These are phyloP conservation scores for Raffaelea deltoideospora DNA, from an alignment of 2,329 filamentous ascomycete genomes.

Conservation along the genomic window DNA sequence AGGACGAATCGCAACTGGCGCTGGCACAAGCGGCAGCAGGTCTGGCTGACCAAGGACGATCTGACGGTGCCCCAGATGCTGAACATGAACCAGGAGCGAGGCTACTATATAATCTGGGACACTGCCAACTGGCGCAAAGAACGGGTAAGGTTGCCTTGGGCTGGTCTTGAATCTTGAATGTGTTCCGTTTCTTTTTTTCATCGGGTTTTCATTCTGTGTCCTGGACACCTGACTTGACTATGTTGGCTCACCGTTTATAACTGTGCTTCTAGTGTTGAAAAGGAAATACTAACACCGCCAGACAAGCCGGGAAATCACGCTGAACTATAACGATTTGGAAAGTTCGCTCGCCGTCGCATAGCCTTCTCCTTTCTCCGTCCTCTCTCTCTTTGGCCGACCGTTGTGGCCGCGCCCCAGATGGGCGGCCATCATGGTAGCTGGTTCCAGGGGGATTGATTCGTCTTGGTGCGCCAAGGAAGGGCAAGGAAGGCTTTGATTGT, in stretches of 20 bases:
- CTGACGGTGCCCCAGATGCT: constrained; percentile 46
- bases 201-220: too few relatives aligned
- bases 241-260: too few relatives aligned
- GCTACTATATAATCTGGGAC: constrained; percentile 54
- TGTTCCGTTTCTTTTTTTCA: too few relatives aligned
- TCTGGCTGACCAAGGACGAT: constrained; percentile 55
- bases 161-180: too few relatives aligned
- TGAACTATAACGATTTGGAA: constrained; percentile 48
- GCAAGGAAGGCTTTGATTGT: too few relatives aligned
- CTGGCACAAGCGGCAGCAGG: constrained; percentile 51
- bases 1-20: constrained; percentile 52
- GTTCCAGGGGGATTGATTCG: too few relatives aligned
- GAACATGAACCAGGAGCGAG: constrained; percentile 43
- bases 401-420: too few relatives aligned
- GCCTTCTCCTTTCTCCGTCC: neutral
- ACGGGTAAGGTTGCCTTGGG: constrained; percentile 32
- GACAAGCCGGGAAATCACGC: constrained; percentile 33
- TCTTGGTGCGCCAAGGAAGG: too few relatives aligned
- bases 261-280: too few relatives aligned
- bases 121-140: constrained; percentile 47
- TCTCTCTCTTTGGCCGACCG: too few relatives aligned
- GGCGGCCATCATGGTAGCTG: too few relatives aligned
- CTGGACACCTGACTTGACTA: too few relatives aligned
- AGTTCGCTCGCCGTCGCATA: constrained; percentile 15
- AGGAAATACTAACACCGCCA: neutral